Evolutionary conservation across 106 monocot species (phyloP).

Genomic region (Dioscorea dumetorum): DNA sequence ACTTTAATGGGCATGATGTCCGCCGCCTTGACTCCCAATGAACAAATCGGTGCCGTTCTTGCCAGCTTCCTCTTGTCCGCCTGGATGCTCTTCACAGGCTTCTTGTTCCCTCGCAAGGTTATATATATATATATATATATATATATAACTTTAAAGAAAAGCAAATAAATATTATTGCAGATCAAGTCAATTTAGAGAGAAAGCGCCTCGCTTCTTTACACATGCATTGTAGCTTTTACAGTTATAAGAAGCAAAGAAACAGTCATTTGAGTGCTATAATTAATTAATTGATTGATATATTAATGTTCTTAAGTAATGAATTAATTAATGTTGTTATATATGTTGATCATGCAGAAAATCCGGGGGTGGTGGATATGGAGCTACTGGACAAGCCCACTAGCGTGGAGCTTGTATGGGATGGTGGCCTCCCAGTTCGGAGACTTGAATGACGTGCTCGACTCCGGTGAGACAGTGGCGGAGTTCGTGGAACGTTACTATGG

Average conservation of each 20-base stretch:
- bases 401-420: neutral
- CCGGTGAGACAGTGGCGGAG: slow-evolving; percentile 1
- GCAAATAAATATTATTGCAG: too few relatives aligned
- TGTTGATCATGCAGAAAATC: neutral
- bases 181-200: too few relatives aligned
- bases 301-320: too few relatives aligned
- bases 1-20: slow-evolving; percentile 74
- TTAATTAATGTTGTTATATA: too few relatives aligned
- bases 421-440: neutral
- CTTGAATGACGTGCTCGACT: neutral
- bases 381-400: neutral
- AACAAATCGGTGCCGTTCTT: slow-evolving; percentile 58
- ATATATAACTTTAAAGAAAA: too few relatives aligned
- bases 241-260: too few relatives aligned
- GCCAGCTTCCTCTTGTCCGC: slow-evolving; percentile 55
- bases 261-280: too few relatives aligned
- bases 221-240: too few relatives aligned
- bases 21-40: slow-evolving; percentile 58
- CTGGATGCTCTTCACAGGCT: slow-evolving; percentile 80
- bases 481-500: slow-evolving; percentile 11
- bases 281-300: too few relatives aligned
- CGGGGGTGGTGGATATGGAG: neutral
- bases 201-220: too few relatives aligned
- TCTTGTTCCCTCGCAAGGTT: slow-evolving; percentile 62
- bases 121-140: neutral